These are phyloP conservation scores for Prunus mira DNA, from an alignment of 306 rosid genomes.

Conservation along the genomic window DNA sequence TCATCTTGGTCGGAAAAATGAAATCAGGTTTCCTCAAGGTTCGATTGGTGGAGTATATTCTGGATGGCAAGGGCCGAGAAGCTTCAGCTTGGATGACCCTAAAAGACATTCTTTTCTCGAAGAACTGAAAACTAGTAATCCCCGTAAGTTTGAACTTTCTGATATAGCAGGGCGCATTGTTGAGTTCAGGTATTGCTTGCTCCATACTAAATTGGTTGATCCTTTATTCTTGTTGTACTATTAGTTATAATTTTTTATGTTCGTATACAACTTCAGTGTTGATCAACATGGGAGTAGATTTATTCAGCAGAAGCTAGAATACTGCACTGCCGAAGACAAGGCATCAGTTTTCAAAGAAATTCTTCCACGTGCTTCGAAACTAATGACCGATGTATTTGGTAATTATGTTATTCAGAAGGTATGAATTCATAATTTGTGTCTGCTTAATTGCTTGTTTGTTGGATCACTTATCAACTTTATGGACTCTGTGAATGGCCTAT, in stretches of 20 bases:
- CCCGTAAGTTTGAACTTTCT: slow-evolving; percentile 43
- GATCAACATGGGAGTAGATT: slow-evolving; percentile 84
- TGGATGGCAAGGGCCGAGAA: slow-evolving; percentile 48
- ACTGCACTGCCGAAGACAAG: slow-evolving; percentile 55
- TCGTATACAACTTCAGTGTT: slow-evolving; percentile 36
- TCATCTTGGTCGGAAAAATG: slow-evolving; percentile 33
- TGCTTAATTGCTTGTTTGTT: neutral
- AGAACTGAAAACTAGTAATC: slow-evolving; percentile 50
- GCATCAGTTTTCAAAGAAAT: slow-evolving; percentile 60
- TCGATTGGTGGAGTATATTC: slow-evolving; percentile 31
- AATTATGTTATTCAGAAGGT: slow-evolving; percentile 75
- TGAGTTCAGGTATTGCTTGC: slow-evolving; percentile 52
- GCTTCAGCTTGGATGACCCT: slow-evolving; percentile 37
- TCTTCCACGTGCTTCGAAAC: slow-evolving; percentile 49
- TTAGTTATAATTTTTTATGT: slow-evolving; percentile 15
- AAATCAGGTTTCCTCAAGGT: slow-evolving; percentile 38
- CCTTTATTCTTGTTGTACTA: slow-evolving; percentile 4
- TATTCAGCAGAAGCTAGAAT: slow-evolving; percentile 68
- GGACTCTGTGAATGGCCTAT: slow-evolving; percentile 8
- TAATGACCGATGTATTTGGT: slow-evolving; percentile 69
- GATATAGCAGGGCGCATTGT: slow-evolving; percentile 55
- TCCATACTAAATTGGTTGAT: slow-evolving; percentile 10
- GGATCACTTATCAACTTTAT: neutral
- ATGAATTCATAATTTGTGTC: slow-evolving; percentile 19
- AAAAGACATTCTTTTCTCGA: slow-evolving; percentile 45